phyloP scores from a whole-genome alignment of 2,329 filamentous ascomycete genomes.

The Talaromyces verruculosus region DNA sequence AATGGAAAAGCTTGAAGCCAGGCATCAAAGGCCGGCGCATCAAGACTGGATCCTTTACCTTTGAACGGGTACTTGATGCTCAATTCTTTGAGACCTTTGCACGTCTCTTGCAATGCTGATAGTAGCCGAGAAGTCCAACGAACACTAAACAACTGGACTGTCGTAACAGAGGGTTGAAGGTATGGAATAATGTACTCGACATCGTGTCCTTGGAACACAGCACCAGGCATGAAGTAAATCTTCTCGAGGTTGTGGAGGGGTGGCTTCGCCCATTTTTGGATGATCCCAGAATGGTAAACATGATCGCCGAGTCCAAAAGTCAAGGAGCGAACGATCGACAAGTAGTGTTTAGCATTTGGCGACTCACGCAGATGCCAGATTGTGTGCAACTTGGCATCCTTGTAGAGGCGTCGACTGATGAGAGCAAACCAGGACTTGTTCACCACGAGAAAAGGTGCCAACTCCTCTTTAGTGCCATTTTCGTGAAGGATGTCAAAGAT shows the following conservation, averaged over 20 bases:
- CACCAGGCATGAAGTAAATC: constrained; percentile 3
- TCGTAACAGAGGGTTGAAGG: not conserved
- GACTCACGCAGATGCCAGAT: constrained; percentile 4
- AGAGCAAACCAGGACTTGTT: constrained; percentile 5
- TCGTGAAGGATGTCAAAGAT: constrained; percentile 2
- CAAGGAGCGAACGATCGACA: not conserved
- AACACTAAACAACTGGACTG: not conserved
- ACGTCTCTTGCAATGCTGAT: not conserved
- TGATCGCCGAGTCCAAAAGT: constrained; percentile 10
- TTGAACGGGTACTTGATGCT: not conserved
- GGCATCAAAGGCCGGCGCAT: not conserved
- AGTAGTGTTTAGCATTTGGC: not conserved
- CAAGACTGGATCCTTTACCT: not conserved
- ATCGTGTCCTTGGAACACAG: not conserved
- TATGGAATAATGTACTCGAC: constrained; percentile 9
- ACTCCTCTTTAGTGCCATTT: not conserved
- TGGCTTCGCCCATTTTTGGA: not conserved
- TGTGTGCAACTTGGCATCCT: not conserved
- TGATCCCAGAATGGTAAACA: not conserved
- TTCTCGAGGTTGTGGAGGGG: not conserved
- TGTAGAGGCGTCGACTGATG: not conserved
- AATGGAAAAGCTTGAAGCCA: constrained; percentile 10
- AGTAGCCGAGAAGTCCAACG: not conserved
- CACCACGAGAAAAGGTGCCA: not conserved
- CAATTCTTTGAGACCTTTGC: constrained; percentile 4